Base-by-base conservation (phyloP, 2,329 filamentous ascomycete species). In the Xylariaceae sp. region DNA sequence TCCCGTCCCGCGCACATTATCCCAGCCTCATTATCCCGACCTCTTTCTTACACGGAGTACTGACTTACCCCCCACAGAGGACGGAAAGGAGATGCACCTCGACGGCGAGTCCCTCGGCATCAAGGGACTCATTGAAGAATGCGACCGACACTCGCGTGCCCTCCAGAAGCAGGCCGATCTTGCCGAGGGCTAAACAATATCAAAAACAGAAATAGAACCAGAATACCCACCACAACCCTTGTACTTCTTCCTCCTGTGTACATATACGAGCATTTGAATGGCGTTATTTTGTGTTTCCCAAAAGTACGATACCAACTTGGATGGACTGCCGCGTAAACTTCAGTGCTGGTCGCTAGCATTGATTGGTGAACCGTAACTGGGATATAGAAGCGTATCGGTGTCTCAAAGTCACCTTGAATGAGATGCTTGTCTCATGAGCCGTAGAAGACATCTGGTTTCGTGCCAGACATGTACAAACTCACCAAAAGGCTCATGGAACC, bases 61-160 rank as follows among this genome's bases (percentile, higher is more conserved):
- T 47, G 1, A n/a, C 44, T n/a, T 53, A 5, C 50, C 37, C 10
- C 37, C n/a, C 10, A 39, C 18, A 95, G 90, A 96, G 81, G 94
- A 97, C 72, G 94, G 94, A 68, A 96, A 93, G 77, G 88, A 95
- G 70, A 84, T 97, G 78, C 85, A 85, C 39, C 82, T 97, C 45
- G 87, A 96, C 72, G 82, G 90, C 66, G 86, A 90, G 67, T 88
- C 88, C 74, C 80, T 92, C 76, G 88, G 87, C 67, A 92, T 97
- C 72, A 89, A 90, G 72, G 89, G 92, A 70, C 84, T 97, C 17
- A 82, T 93, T 59, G 89, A 92, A 73, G 92, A 97, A 75, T 86
- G 96, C 50, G 89, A 97, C 73, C 82, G 94, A 69, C 91, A 97
- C 77, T 96, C 92, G 54, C 84, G 94, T 66, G 79, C 81, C 66